A percentile compares a stretch with the other conserved stretches of the same genome.
Evolutionary conservation across 331 rosid species (phyloP).

Genomic region (Malus hybrid): DNA sequence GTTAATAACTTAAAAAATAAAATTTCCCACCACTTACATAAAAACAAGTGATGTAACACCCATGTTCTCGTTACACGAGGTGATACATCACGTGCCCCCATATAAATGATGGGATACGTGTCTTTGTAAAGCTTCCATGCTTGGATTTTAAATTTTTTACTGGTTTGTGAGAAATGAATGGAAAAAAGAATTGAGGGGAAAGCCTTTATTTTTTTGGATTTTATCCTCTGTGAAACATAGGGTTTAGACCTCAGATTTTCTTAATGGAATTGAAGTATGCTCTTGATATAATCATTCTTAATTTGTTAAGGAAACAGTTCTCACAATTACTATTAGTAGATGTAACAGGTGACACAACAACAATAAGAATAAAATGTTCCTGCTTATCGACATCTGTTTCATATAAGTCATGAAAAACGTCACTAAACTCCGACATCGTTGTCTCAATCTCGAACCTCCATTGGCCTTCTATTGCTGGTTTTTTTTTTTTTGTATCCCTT

Average conservation of each 20-base stretch:
- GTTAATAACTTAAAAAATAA: too few relatives aligned
- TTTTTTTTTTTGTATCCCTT: neutral
- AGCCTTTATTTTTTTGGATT: too few relatives aligned
- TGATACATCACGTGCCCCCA: too few relatives aligned
- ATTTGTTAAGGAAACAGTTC: slow-evolving; percentile 33
- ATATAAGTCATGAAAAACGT: slow-evolving; percentile 51
- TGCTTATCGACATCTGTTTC: slow-evolving; percentile 64
- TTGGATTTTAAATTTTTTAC: too few relatives aligned
- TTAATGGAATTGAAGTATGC: slow-evolving; percentile 48
- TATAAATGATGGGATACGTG: too few relatives aligned
- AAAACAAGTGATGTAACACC: too few relatives aligned
- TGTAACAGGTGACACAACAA: slow-evolving; percentile 23
- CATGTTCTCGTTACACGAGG: too few relatives aligned
- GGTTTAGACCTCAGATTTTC: slow-evolving; percentile 34
- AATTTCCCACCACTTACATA: too few relatives aligned
- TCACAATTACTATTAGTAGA: slow-evolving; percentile 19
- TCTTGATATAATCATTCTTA: slow-evolving; percentile 50
- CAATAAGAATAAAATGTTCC: slow-evolving; percentile 71
- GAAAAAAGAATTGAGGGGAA: too few relatives aligned
- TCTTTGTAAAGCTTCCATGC: too few relatives aligned
- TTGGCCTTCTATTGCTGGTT: slow-evolving; percentile 84
- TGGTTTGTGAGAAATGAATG: too few relatives aligned
- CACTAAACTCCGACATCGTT: slow-evolving; percentile 28
- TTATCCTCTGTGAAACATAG: too few relatives aligned
- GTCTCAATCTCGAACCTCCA: slow-evolving; percentile 75